Evolutionary conservation across 1,284 basidiomycete genomes (phyloP).

Genomic region (Microbotryum lychnidis-dioicae): DNA sequence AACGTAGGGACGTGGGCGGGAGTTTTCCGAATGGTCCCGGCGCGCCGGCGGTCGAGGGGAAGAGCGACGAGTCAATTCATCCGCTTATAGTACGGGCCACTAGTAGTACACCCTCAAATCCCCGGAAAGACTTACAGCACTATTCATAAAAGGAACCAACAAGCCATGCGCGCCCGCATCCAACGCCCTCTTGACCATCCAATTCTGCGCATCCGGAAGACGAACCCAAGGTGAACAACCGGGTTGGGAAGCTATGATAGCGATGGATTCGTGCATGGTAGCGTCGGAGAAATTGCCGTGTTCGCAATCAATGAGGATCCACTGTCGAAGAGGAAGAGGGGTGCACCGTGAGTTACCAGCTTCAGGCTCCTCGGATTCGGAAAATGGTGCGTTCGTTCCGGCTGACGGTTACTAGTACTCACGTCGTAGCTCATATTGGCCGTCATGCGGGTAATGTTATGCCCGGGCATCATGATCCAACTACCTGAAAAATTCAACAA

Average conservation of each 20-base stretch:
- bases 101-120: neutral
- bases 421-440: constrained; percentile 37
- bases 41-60: no score
- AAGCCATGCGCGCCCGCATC: constrained; percentile 40
- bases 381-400: no score
- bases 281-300: constrained; percentile 35
- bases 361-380: neutral
- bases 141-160: constrained; percentile 37
- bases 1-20: neutral
- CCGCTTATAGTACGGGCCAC: no score
- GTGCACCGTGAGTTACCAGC: constrained; percentile 31
- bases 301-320: constrained; percentile 19
- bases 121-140: constrained; percentile 22
- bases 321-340: neutral
- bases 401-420: no score
- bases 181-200: constrained; percentile 41
- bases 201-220: constrained; percentile 37
- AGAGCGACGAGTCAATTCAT: no score
- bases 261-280: constrained; percentile 34
- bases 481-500: constrained; percentile 11
- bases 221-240: constrained; percentile 40
- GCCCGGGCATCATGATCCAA: constrained; percentile 34
- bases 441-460: constrained; percentile 32
- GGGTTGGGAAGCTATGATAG: constrained; percentile 27
- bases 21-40: no score